Evolutionary conservation across 2,329 filamentous ascomycete species (phyloP).

Genomic region (Pyricularia pennisetigena): DNA sequence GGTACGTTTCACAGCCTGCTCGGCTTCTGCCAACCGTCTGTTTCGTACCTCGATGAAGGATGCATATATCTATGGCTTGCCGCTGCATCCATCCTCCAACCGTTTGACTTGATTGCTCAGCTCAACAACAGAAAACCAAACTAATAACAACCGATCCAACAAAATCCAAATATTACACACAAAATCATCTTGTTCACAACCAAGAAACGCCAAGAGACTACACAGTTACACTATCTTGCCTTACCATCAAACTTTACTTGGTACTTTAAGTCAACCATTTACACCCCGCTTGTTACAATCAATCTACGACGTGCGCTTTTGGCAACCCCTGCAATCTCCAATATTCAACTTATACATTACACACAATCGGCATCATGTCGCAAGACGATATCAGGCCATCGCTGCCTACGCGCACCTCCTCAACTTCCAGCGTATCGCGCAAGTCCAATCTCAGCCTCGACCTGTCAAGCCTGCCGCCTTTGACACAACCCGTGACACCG

Average conservation of each 20-base stretch:
- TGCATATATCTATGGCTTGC: background rate
- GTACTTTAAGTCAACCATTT: background rate
- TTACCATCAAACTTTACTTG: background rate
- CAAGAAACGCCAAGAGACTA: background rate
- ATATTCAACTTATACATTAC: background rate
- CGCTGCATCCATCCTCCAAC: background rate
- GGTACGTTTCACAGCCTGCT: background rate
- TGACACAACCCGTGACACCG: conserved; percentile 61
- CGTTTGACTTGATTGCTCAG: background rate
- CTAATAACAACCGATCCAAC: background rate
- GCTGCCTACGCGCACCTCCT: conserved; percentile 31
- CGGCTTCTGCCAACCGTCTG: background rate
- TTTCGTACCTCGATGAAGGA: background rate
- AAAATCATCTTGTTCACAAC: background rate
- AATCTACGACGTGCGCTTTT: background rate
- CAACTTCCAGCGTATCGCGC: conserved; percentile 33
- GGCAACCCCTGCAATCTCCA: background rate
- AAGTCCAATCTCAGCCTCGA: conserved; percentile 56
- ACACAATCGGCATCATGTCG: conserved; percentile 8
- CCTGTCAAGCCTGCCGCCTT: conserved; percentile 60
- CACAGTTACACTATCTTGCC: background rate
- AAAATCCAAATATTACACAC: background rate
- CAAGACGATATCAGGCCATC: conserved; percentile 11
- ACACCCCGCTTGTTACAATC: background rate
- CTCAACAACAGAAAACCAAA: background rate